Percentiles rank a stretch among this genome's conserved stretches.
These are phyloP conservation scores for Tardiomyces digboiensis DNA, from an alignment of 1,139 yeast species.

Conservation along the genomic window DNA sequence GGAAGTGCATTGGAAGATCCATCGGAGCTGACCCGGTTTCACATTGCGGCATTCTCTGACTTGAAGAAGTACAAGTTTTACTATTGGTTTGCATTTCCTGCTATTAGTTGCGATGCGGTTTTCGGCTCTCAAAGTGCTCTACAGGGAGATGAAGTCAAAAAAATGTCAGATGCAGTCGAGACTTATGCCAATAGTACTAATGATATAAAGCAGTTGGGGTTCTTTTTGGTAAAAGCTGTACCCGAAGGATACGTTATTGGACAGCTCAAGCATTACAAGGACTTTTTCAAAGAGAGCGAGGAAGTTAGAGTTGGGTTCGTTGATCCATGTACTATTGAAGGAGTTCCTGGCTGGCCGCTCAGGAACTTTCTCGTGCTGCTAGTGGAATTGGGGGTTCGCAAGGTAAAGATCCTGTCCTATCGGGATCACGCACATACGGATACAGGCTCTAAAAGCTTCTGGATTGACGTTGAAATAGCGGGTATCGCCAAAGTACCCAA, in stretches of 20 bases:
- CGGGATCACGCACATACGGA: conserved; percentile 11
- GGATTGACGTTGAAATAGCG: conserved; percentile 13
- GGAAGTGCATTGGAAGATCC: conserved; percentile 32
- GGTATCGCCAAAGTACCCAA: conserved; percentile 17
- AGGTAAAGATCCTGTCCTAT: conserved; percentile 32
- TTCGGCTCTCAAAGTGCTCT: not conserved
- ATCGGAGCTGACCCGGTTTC: conserved; percentile 37
- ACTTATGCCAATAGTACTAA: not conserved
- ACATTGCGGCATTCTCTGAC: conserved; percentile 69
- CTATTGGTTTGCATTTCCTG: conserved; percentile 86
- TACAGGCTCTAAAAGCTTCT: conserved; percentile 13
- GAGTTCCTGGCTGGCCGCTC: conserved; percentile 50
- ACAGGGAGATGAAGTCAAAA: not conserved
- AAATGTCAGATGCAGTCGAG: not conserved
- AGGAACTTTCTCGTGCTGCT: conserved; percentile 58
- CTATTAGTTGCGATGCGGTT: conserved; percentile 24
- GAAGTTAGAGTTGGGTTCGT: conserved; percentile 38
- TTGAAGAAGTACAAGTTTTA: conserved; percentile 78
- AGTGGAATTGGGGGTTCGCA: conserved; percentile 29
- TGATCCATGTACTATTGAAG: conserved; percentile 46
- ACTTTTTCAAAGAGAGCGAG: conserved; percentile 10
- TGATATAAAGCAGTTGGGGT: conserved; percentile 17
- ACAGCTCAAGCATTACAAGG: not conserved
- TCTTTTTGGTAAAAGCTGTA: conserved; percentile 18
- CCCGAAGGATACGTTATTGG: not conserved